Conservation (phyloP, 805 yeast species). For the Hanseniaspora meyeri region DNA sequence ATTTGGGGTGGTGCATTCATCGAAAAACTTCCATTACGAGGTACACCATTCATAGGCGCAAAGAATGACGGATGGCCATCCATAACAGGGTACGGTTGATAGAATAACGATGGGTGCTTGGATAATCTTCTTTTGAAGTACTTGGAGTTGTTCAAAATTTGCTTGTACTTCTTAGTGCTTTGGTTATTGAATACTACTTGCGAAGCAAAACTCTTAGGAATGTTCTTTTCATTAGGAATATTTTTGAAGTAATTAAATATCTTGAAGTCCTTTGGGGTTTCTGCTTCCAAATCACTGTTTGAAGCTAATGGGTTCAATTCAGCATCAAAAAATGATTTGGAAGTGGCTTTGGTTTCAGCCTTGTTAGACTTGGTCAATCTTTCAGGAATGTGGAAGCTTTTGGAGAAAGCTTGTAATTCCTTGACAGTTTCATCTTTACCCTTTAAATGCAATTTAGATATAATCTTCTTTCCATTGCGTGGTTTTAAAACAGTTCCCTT, state of each 20-base stretch:
- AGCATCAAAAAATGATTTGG: background rate
- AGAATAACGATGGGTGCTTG: background rate
- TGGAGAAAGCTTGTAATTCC: slow-evolving; percentile 9
- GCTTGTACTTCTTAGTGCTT: slow-evolving; percentile 2
- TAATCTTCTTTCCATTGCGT: background rate
- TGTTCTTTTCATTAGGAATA: background rate
- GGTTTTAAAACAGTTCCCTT: background rate
- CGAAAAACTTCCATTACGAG: slow-evolving; percentile 1
- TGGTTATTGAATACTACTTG: background rate
- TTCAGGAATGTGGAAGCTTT: slow-evolving; percentile 4
- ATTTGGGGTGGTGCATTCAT: background rate
- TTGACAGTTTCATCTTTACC: slow-evolving; percentile 12
- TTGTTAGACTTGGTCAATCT: background rate
- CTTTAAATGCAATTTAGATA: slow-evolving; percentile 8
- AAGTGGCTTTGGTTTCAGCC: background rate
- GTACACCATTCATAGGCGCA: background rate
- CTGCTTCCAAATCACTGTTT: background rate
- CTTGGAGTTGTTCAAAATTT: background rate
- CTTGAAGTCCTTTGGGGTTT: background rate
- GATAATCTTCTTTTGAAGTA: background rate
- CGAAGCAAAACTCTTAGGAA: slow-evolving; percentile 8
- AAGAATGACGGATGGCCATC: background rate
- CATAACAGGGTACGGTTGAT: background rate
- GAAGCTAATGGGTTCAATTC: background rate
- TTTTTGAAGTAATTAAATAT: slow-evolving; percentile 4